Base-by-base conservation (phyloP, 148 eudicot genomes). In the Tetragonia tetragonoides region DNA sequence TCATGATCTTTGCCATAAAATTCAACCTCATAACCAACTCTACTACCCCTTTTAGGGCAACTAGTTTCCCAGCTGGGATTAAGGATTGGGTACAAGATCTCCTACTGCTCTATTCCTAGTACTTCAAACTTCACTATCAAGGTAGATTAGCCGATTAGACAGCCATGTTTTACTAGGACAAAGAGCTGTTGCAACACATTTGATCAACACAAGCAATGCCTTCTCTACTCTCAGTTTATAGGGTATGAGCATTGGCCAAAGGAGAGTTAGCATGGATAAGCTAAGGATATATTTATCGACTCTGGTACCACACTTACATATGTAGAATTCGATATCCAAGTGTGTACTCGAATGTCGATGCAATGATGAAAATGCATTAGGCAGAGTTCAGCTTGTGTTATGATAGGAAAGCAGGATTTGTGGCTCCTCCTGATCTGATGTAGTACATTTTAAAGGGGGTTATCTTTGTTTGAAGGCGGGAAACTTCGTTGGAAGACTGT, bases 131-230 rank as follows among this genome's bases (percentile, higher is more conserved):
- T 49, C 1, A 54, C 78, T 3, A 85, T 86, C 57, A 85, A 66
- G 75, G 56, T 87, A 39, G 83, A n/a, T n/a, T n/a, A n/a, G n/a
- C n/a, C n/a, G 63, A 60, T 85, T 87, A 42, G 90, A 88, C 1
- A 40, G 18, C 2, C 10, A 28, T 20, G 70, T 38, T 46, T 3
- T 54, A 3, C 9, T 67, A 2, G 80, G 72, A 42, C 69, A 70
- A 10, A 72, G 54, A 4, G 62, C 65, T 2, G 68, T 85, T 10
- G 79, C 82, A 15, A 75, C n/a, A 3, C 69, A 73, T 10, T 0
- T 54, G 7, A 24, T 62, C 6, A 10, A 34, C 24, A 10, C 53
- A 66, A 38, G 74, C 73, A 34, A 37, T 37, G 44, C 21, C 77
- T 77, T 77, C 68, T 85, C 85, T 54, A 76, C 54, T 47, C 86